A percentile compares a stretch with the other conserved stretches of the same genome.
Conservation (phyloP, 1,284 basidiomycete species). For the Cronartium ribicola region DNA sequence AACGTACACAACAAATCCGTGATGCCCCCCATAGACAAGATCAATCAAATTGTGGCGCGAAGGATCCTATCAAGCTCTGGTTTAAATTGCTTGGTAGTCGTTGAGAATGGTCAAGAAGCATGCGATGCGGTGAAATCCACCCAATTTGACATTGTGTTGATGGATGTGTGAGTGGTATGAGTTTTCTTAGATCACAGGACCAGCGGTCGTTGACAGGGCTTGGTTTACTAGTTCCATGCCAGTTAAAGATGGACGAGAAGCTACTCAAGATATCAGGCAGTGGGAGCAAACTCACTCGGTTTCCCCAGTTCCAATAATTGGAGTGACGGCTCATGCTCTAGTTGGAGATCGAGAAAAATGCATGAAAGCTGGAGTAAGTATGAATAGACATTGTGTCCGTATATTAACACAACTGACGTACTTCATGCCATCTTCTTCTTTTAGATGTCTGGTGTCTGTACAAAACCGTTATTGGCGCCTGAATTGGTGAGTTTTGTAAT, state of each 20-base stretch:
- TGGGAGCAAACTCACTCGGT: conserved; percentile 39
- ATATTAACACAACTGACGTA: neutral
- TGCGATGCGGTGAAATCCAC: conserved; percentile 31
- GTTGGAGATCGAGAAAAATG: conserved; percentile 41
- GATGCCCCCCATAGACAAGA: conserved; percentile 14
- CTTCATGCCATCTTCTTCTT: neutral
- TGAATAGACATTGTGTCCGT: neutral
- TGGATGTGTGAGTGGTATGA: conserved; percentile 35
- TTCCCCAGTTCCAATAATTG: conserved; percentile 37
- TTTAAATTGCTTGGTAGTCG: conserved; percentile 30
- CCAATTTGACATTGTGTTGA: conserved; percentile 39
- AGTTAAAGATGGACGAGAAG: conserved; percentile 39
- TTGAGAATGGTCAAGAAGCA: conserved; percentile 40
- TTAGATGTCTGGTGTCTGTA: conserved; percentile 41
- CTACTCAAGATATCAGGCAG: conserved; percentile 34
- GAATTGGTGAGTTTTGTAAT: conserved; percentile 15
- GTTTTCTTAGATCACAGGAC: neutral
- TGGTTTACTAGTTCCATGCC: conserved; percentile 28
- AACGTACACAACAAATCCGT: too few species aligned
- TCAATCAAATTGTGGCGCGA: conserved; percentile 40
- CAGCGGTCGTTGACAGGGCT: too few species aligned
- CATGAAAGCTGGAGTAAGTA: conserved; percentile 36
- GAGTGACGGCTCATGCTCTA: conserved; percentile 38
- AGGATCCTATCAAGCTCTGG: conserved; percentile 31
- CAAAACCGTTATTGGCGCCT: conserved; percentile 35